phyloP scores from a whole-genome alignment of 129 eudicot genomes.

The Flaveria brownii region DNA sequence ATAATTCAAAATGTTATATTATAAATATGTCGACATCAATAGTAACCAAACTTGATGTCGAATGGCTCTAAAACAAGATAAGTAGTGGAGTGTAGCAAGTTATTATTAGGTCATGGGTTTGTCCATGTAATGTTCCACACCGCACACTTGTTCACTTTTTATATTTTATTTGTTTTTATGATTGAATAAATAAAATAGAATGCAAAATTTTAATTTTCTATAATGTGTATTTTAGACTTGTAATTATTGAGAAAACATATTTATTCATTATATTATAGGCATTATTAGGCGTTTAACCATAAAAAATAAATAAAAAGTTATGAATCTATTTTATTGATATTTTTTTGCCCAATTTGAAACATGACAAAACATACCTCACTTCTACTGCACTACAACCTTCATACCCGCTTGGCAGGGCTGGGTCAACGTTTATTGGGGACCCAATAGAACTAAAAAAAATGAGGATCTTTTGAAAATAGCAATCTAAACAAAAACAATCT shows the following conservation, averaged over 20 bases:
- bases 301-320: too few relatives aligned
- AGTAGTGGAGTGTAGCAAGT: slow-evolving; percentile 28
- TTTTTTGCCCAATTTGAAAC: not conserved
- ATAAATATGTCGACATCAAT: slow-evolving; percentile 11
- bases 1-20: not conserved
- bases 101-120: slow-evolving; percentile 23
- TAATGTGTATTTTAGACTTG: not conserved
- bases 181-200: not conserved
- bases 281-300: not conserved
- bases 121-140: slow-evolving; percentile 11
- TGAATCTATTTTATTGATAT: not conserved
- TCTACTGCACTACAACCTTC: not conserved
- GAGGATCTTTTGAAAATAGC: too few relatives aligned
- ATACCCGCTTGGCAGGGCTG: not conserved
- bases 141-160: not conserved
- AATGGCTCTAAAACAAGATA: slow-evolving; percentile 20
- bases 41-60: slow-evolving; percentile 17
- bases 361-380: not conserved
- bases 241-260: not conserved
- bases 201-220: not conserved
- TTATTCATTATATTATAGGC: not conserved
- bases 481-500: too few relatives aligned
- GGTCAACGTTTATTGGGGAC: too few relatives aligned
- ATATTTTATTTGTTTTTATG: not conserved
- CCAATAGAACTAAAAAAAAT: too few relatives aligned